phyloP scores from a whole-genome alignment of 176 grass and related monocot genomes.

The Secale cereale region DNA sequence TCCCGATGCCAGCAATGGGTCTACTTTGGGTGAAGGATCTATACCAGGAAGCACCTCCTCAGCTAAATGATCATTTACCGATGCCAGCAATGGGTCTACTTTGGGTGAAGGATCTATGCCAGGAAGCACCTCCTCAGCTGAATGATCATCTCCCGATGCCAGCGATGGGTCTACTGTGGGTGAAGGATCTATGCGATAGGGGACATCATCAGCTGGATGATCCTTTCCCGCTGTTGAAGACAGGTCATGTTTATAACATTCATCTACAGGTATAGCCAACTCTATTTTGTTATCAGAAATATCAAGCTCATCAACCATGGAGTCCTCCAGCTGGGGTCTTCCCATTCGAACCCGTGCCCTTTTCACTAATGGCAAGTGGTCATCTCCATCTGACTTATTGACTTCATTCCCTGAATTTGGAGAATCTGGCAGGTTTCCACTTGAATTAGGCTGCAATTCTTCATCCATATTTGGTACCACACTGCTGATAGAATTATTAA shows the following conservation, averaged over 20 bases:
- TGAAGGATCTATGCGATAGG: slow-evolving; percentile 26
- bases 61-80: not conserved
- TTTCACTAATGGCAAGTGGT: slow-evolving; percentile 94
- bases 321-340: slow-evolving; percentile 40
- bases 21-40: slow-evolving; percentile 35
- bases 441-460: slow-evolving; percentile 35
- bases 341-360: slow-evolving; percentile 94
- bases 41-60: not conserved
- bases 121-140: not conserved
- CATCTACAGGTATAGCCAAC: slow-evolving; percentile 26
- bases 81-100: slow-evolving; percentile 14
- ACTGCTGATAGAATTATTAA: slow-evolving; percentile 28
- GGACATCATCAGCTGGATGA: not conserved
- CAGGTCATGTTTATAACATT: slow-evolving; percentile 15
- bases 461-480: slow-evolving; percentile 20
- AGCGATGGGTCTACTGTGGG: slow-evolving; percentile 9
- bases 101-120: slow-evolving; percentile 25
- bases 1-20: not conserved
- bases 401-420: slow-evolving; percentile 62
- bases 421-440: slow-evolving; percentile 33
- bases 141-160: not conserved
- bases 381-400: slow-evolving; percentile 83
- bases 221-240: slow-evolving; percentile 26
- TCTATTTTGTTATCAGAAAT: slow-evolving; percentile 25
- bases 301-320: slow-evolving; percentile 30